Evolutionary conservation across 768 basidiomycete species (phyloP), one percentile per base, ranked within the genome.

Genomic region (Dioszegia hungarica): DNA sequence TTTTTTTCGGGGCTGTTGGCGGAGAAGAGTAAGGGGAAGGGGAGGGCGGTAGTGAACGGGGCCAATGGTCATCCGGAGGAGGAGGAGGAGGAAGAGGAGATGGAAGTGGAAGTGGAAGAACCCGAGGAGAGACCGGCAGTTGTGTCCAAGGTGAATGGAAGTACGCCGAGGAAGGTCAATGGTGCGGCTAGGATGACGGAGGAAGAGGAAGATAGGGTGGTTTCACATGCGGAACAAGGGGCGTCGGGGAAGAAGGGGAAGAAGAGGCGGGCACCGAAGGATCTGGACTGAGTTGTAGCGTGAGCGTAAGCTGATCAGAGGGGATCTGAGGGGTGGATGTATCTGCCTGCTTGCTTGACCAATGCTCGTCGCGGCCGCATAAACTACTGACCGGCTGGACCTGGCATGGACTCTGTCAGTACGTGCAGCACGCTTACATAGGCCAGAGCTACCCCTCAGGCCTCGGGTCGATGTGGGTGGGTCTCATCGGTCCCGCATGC

Each of bases 1-100:
- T 75, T 91, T 24, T 92, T 92, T 38, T 25, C 6, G 17, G 22
- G 22, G 24, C 20, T 51, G 17, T 22, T 51, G 3, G 49, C 12
- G 12, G 31, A 6, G n/a, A 19, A n/a, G 33, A 22, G 31, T 14
- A 45, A 59, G 19, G 24, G 14, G 31, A 52, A 47, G 10, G 41
- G 15, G 27, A 37, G 36, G 22, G 43, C 29, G 28, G 38, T 53
- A 15, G 24, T 22, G 9, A 51, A 51, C 11, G 28, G 39, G 11
- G 25, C 11, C 10, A n/a, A 19, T 44, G 44, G 31, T 6, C 4
- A 36, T n/a, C 17, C n/a, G 6, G 49, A 51, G 36, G 36, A 51
- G 36, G 49, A 51, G 25, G 57, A 52, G 19, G 54, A 43, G n/a
- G 56, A 19, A 44, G 49, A 50, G 22, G 46, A 17, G 20, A 34